phyloP scores from a whole-genome alignment of 495 filamentous ascomycete species.

The Durotheca rogersii region DNA sequence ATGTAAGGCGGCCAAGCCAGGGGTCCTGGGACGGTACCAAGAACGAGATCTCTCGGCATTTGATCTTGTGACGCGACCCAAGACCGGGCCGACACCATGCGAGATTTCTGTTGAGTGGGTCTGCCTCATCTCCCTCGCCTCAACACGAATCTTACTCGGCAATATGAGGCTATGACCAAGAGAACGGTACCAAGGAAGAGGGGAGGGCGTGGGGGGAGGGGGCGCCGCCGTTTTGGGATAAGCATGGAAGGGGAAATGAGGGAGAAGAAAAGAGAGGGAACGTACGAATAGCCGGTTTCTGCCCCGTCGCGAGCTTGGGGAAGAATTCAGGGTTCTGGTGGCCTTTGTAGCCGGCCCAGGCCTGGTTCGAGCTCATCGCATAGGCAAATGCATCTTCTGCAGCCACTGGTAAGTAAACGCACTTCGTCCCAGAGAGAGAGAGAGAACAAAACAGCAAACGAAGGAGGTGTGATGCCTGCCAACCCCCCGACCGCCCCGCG shows the following conservation, averaged over 20 bases:
- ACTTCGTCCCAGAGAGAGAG: constrained; percentile 1
- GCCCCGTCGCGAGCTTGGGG: constrained; percentile 64
- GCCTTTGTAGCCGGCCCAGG: constrained; percentile 67
- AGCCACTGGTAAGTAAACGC: constrained; percentile 33
- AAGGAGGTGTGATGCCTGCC: too few species aligned
- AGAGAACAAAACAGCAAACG: too few species aligned
- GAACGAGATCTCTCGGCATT: background rate
- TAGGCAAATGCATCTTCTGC: constrained; percentile 55
- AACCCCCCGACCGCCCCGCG: too few species aligned
- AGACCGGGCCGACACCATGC: background rate
- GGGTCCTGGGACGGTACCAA: background rate
- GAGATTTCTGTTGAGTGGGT: constrained; percentile 31
- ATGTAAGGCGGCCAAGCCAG: too few species aligned
- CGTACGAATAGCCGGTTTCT: constrained; percentile 70
- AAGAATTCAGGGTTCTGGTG: constrained; percentile 72
- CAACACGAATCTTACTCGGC: constrained; percentile 19
- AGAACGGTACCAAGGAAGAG: constrained; percentile 2
- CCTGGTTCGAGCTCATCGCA: constrained; percentile 64
- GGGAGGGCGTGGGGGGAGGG: too few species aligned
- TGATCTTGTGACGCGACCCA: background rate
- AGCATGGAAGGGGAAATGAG: background rate
- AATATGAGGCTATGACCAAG: too few species aligned
- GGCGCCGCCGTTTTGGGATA: too few species aligned
- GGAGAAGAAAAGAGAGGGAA: constrained; percentile 8
- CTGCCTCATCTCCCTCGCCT: constrained; percentile 23